These are phyloP conservation scores for Solanum bulbocastanum DNA, from an alignment of 257 asterid species.

Conservation along the genomic window DNA sequence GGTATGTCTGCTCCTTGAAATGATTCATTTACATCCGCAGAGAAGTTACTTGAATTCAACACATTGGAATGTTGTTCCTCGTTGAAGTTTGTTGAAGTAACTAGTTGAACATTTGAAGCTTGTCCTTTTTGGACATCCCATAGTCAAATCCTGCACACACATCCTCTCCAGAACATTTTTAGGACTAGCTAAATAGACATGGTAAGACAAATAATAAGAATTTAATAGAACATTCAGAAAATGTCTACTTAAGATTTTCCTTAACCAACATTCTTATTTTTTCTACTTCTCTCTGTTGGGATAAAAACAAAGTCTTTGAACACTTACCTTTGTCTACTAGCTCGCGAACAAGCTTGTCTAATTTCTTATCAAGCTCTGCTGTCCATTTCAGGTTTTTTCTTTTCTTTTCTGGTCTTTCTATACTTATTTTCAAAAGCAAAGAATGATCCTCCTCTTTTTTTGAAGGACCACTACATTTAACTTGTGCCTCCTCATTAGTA, in stretches of 20 bases:
- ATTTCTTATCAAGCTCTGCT: too few relatives aligned
- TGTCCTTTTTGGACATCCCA: background rate
- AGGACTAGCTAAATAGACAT: background rate
- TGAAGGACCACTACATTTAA: too few relatives aligned
- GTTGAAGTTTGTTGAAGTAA: background rate
- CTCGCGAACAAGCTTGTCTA: too few relatives aligned
- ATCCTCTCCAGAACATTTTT: background rate
- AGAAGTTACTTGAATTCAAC: background rate
- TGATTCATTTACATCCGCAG: background rate
- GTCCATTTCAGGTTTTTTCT: too few relatives aligned
- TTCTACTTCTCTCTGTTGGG: too few relatives aligned
- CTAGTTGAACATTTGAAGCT: background rate
- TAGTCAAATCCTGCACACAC: background rate
- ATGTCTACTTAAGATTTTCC: background rate
- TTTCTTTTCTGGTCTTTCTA: too few relatives aligned
- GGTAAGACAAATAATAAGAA: background rate
- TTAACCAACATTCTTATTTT: too few relatives aligned
- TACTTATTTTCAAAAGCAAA: too few relatives aligned
- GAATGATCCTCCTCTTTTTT: too few relatives aligned
- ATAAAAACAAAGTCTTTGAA: background rate
- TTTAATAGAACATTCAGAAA: background rate
- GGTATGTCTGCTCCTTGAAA: background rate
- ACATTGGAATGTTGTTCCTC: background rate
- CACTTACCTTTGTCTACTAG: too few relatives aligned
- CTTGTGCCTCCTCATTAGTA: too few relatives aligned